These are phyloP conservation scores for Novymonas esmeraldas DNA, from an alignment of 208 protist species.

Conservation along the genomic window DNA sequence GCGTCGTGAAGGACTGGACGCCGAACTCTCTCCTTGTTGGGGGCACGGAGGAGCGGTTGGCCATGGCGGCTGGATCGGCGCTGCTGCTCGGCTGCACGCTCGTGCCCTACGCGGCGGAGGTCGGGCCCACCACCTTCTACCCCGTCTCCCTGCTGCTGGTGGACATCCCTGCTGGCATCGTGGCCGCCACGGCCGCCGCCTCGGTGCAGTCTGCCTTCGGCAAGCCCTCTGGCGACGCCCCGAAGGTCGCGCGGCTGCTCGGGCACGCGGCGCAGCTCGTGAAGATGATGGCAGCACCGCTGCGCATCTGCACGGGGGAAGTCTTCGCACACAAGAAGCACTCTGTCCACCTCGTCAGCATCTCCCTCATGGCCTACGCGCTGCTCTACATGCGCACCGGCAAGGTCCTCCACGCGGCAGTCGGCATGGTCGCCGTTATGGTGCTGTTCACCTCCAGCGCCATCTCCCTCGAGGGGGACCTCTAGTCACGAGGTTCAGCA, in stretches of 20 bases:
- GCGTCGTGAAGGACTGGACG: neutral
- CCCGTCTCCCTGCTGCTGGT: conserved; percentile 31
- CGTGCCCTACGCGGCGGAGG: conserved; percentile 15
- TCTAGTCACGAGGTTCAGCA: conserved; percentile 12
- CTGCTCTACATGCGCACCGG: conserved; percentile 26
- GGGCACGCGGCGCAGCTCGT: conserved; percentile 27
- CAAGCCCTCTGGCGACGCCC: conserved; percentile 5
- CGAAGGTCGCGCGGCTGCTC: conserved; percentile 21
- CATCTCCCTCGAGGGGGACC: conserved; percentile 1
- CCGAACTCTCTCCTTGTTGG: conserved; percentile 18
- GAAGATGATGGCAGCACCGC: conserved; percentile 28
- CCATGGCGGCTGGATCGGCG: neutral
- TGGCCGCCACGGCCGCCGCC: conserved; percentile 2
- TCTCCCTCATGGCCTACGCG: conserved; percentile 28
- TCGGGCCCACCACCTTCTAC: conserved; percentile 36
- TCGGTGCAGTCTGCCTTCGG: conserved; percentile 12
- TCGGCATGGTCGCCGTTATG: conserved; percentile 1
- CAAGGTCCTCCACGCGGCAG: conserved; percentile 17
- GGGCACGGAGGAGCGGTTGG: conserved; percentile 12
- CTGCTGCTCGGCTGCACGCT: conserved; percentile 18
- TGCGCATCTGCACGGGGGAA: conserved; percentile 21
- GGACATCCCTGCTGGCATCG: conserved; percentile 42
- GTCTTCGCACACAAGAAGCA: conserved; percentile 14
- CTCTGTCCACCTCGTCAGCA: conserved; percentile 21
- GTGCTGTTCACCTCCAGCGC: neutral